Percentiles rank a stretch among this genome's conserved stretches.
Evolutionary conservation across 2,329 filamentous ascomycete species (phyloP).

Genomic region (Colletotrichum caudatum): DNA sequence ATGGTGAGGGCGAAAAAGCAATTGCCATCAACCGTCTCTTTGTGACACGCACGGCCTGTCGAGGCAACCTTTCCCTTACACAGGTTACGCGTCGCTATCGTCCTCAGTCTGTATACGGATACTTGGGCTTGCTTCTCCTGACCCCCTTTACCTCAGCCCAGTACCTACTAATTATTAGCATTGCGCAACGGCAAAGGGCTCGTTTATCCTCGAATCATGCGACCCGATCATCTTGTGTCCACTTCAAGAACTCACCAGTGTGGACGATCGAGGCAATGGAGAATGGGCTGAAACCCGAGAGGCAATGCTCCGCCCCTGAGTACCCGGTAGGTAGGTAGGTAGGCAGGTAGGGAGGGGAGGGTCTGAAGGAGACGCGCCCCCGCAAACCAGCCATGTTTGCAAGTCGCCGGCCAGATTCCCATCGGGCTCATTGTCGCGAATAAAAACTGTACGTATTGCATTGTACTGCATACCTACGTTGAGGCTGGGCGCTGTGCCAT

Average conservation of each 20-base stretch:
- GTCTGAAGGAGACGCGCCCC: background rate
- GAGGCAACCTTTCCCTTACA: background rate
- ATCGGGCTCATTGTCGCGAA: background rate
- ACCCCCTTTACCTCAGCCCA: conserved; percentile 1
- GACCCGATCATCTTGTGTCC: background rate
- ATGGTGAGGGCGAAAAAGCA: conserved; percentile 3
- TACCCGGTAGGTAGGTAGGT: no score
- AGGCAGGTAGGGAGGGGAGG: no score
- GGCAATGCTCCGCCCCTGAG: background rate
- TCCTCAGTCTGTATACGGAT: background rate
- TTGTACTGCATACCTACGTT: background rate
- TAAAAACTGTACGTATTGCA: background rate
- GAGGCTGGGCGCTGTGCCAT: background rate
- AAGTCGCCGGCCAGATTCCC: background rate
- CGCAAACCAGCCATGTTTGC: background rate
- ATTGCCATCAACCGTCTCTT: background rate
- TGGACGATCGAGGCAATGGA: background rate
- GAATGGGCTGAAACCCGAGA: background rate
- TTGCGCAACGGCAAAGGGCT: background rate
- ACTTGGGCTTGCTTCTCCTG: background rate
- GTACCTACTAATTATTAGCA: background rate
- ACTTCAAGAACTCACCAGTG: background rate
- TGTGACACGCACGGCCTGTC: background rate
- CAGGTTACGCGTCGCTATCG: background rate
- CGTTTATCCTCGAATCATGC: conserved; percentile 8